These are phyloP conservation scores for Trametes punicea DNA, from an alignment of 768 basidiomycete species.

Conservation along the genomic window DNA sequence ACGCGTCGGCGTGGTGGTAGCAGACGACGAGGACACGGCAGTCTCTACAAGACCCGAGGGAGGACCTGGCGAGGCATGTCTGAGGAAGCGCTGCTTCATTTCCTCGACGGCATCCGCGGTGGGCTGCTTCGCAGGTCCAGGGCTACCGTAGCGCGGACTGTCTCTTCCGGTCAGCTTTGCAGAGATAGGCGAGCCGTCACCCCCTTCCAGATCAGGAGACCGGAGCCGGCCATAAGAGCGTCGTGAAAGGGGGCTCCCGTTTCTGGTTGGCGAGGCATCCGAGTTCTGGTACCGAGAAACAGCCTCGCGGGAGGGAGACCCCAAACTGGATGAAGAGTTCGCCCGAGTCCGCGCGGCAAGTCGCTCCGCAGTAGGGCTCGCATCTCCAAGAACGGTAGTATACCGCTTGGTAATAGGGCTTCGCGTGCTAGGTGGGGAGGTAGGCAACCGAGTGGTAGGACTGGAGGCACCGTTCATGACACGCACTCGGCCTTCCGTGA, in stretches of 20 bases:
- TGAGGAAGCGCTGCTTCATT: constrained; percentile 58
- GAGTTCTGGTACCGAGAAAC: constrained; percentile 13
- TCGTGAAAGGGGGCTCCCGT: constrained; percentile 21
- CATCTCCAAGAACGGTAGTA: constrained; percentile 10
- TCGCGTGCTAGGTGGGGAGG: constrained; percentile 4
- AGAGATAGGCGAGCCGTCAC: constrained; percentile 14
- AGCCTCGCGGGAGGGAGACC: constrained; percentile 14
- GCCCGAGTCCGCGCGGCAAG: constrained; percentile 17
- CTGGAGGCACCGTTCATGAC: constrained; percentile 6
- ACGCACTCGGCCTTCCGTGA: constrained; percentile 8
- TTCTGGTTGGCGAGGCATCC: constrained; percentile 4
- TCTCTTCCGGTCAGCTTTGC: constrained; percentile 10
- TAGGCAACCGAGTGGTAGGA: constrained; percentile 10
- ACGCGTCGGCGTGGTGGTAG: constrained; percentile 21
- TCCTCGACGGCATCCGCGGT: constrained; percentile 55
- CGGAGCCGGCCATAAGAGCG: constrained; percentile 21
- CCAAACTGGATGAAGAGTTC: constrained; percentile 16
- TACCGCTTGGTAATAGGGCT: constrained; percentile 16
- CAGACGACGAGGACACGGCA: constrained; percentile 9
- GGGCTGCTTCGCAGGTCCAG: constrained; percentile 26
- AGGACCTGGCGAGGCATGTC: constrained; percentile 29
- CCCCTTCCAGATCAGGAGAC: constrained; percentile 19
- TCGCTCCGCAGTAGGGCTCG: constrained; percentile 21
- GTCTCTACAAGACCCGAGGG: constrained; percentile 19
- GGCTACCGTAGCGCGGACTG: constrained; percentile 24